These are phyloP conservation scores for Suhomyces guaymorum DNA, from an alignment of 1,139 yeast genomes.

Conservation along the genomic window DNA sequence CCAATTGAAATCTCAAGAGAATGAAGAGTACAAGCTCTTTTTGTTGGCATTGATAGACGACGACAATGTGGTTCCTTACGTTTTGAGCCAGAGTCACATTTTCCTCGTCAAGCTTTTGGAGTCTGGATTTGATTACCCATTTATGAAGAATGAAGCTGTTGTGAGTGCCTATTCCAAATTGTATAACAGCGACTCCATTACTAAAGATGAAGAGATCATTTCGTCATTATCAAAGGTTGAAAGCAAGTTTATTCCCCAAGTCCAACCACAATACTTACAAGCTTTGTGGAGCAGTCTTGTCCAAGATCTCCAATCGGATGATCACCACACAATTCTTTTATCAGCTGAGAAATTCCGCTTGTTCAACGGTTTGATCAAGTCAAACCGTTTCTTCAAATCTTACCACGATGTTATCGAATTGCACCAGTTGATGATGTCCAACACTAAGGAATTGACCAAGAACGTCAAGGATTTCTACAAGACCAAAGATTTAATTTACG, in stretches of 20 bases:
- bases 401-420: slow-evolving; percentile 17
- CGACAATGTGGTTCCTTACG: slow-evolving; percentile 13
- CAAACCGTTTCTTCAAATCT: slow-evolving; percentile 6
- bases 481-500: slow-evolving; percentile 40
- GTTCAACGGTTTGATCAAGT: slow-evolving; percentile 27
- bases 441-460: slow-evolving; percentile 26
- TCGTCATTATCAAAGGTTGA: slow-evolving; percentile 9
- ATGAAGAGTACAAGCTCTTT: slow-evolving; percentile 10
- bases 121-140: slow-evolving; percentile 10
- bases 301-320: slow-evolving; percentile 28
- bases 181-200: slow-evolving; percentile 1
- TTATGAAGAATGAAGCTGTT: slow-evolving; percentile 2
- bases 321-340: slow-evolving; percentile 27
- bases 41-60: slow-evolving; percentile 13
- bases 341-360: slow-evolving; percentile 36
- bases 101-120: slow-evolving; percentile 13
- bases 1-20: neutral
- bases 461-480: slow-evolving; percentile 43
- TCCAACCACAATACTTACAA: slow-evolving; percentile 4
- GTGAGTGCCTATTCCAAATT: neutral
- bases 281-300: slow-evolving; percentile 20
- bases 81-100: slow-evolving; percentile 6
- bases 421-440: slow-evolving; percentile 22
- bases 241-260: neutral
- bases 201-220: slow-evolving; percentile 8